Conservation (phyloP, 345 rosid species). For the Odontarrhena argentea region DNA sequence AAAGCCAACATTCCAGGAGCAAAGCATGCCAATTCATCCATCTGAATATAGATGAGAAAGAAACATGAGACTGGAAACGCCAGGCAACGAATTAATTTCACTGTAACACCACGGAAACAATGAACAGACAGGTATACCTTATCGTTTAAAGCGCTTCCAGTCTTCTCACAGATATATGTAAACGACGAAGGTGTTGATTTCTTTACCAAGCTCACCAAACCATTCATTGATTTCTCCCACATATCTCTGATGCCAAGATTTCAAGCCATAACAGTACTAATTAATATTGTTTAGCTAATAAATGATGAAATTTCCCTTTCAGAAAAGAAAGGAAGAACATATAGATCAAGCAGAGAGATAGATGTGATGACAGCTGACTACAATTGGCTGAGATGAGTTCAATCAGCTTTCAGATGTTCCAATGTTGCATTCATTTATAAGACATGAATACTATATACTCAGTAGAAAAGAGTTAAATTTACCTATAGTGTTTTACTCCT, state of each 20-base stretch:
- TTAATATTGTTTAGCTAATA: slow-evolving; percentile 4
- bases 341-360: slow-evolving; percentile 2
- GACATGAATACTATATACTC: slow-evolving; percentile 1
- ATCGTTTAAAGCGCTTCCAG: slow-evolving; percentile 59
- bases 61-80: slow-evolving; percentile 17
- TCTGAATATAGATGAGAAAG: slow-evolving; percentile 50
- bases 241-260: slow-evolving; percentile 61
- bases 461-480: slow-evolving; percentile 10
- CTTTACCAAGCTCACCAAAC: slow-evolving; percentile 73
- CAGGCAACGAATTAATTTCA: not conserved
- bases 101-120: not conserved
- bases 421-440: not conserved
- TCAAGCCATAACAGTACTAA: slow-evolving; percentile 9
- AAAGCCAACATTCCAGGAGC: slow-evolving; percentile 99
- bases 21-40: slow-evolving; percentile 99
- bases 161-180: slow-evolving; percentile 90
- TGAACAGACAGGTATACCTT: slow-evolving; percentile 55
- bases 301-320: slow-evolving; percentile 4
- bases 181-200: slow-evolving; percentile 83
- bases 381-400: not conserved
- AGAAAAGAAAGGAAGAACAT: slow-evolving; percentile 16
- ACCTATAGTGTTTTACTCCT: slow-evolving; percentile 75
- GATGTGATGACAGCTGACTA: not conserved
- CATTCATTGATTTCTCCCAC: slow-evolving; percentile 99
- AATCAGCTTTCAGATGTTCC: slow-evolving; percentile 18